Conservation (phyloP, 345 rosid genomes). For the Corchorus capsularis region DNA sequence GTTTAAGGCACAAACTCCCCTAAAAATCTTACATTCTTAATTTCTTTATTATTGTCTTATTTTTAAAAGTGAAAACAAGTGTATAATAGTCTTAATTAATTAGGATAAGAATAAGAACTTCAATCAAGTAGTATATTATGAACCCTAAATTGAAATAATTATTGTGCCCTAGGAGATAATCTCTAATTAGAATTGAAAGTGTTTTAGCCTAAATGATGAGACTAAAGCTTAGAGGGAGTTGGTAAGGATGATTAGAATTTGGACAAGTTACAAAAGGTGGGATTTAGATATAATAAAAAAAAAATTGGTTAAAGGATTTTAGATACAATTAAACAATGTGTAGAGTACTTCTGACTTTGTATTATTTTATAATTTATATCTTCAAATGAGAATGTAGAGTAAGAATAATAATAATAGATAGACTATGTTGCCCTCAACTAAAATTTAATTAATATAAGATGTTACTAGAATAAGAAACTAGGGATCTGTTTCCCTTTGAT, state of each 20-base stretch:
- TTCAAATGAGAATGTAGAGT: too few species aligned
- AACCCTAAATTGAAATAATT: not conserved
- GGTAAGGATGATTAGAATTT: slow-evolving; percentile 20
- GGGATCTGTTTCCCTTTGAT: not conserved
- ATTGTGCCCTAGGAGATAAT: not conserved
- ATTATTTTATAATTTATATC: not conserved
- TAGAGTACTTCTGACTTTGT: slow-evolving; percentile 6
- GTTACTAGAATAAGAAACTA: slow-evolving; percentile 9
- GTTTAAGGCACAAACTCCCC: slow-evolving; percentile 17
- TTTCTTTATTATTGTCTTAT: not conserved
- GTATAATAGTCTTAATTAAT: not conserved
- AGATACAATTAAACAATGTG: slow-evolving; percentile 6
- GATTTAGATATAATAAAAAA: not conserved
- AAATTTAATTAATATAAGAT: not conserved
- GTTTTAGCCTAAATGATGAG: slow-evolving; percentile 5
- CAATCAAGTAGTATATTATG: not conserved
- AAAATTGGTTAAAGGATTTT: too few species aligned
- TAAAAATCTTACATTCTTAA: not conserved
- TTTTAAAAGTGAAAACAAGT: not conserved
- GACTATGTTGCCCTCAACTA: slow-evolving; percentile 7
- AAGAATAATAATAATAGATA: not conserved
- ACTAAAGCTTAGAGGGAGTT: slow-evolving; percentile 2
- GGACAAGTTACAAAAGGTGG: slow-evolving; percentile 17
- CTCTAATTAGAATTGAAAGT: not conserved
- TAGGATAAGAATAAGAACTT: not conserved